Conservation (phyloP, 257 asterid genomes). For the Linaria vulgaris region DNA sequence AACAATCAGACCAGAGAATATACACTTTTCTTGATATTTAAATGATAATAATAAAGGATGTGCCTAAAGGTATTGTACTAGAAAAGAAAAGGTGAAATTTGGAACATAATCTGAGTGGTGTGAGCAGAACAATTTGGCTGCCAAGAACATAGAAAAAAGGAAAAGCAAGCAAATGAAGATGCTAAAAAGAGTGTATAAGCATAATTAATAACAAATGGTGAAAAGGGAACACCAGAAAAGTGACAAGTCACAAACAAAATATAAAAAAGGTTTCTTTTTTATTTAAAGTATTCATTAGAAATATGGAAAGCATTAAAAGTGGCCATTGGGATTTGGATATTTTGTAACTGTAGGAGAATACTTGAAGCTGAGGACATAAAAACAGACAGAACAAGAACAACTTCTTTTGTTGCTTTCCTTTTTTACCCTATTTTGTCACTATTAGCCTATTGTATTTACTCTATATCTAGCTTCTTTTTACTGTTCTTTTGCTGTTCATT, state of each 20-base stretch:
- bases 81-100: constrained; percentile 8
- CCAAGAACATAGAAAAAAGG: background rate
- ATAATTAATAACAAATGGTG: background rate
- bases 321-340: background rate
- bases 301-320: background rate
- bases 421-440: background rate
- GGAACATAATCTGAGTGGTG: background rate
- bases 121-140: no score
- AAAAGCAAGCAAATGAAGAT: background rate
- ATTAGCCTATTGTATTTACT: no score
- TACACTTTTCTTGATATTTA: no score
- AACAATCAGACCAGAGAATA: background rate
- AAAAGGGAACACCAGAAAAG: constrained; percentile 11
- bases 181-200: background rate
- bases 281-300: background rate
- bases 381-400: constrained; percentile 8
- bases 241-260: constrained; percentile 7
- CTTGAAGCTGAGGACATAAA: constrained; percentile 1
- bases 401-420: background rate
- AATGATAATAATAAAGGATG: no score
- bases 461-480: no score
- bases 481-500: no score
- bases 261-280: no score
- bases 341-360: background rate
- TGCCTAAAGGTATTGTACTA: no score